Evolutionary conservation across 2,329 filamentous ascomycete genomes (phyloP), one percentile per base, ranked within the genome.

Genomic region (Penicillium olsonii): DNA sequence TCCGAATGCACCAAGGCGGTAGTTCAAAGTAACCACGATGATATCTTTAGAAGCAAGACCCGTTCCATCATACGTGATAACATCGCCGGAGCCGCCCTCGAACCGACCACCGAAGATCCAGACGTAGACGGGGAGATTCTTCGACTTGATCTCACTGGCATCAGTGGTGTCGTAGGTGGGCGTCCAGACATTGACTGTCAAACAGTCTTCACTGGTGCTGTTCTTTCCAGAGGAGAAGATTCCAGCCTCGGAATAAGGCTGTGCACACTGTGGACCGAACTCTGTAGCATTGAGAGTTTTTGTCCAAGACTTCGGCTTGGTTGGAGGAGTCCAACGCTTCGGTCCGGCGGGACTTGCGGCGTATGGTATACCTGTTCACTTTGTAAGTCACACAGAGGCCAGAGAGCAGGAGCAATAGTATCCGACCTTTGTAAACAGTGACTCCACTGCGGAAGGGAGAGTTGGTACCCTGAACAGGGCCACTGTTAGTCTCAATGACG

Each of bases 1-100:
- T 7, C 60, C 61, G 19, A 64, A 60, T 4, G 77, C 61, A 18
- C 76, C 77, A 33, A 63, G 42, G 9, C 60, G 57, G 41, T 62
- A 63, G 51, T 63, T 64, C 26, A 62, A 31, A 2, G 56, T 60
- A 2, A 62, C 61, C 5, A 64, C 53, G 9, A 60, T 44, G 33
- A 56, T 57, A n/a, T 57, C 57, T 24, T 60, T 54, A n/a, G 45
- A 45, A 4, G 53, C 61, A 15, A 63, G 47, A 24, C 54, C 54
- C 3, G 54, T 50, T 11, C 59, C 58, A 40, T 62, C 55, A 35
- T 62, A 63, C n/a, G 53, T 55, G 5, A 42, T 17, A n/a, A 54
- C 52, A 29, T 56, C 54, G 2, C 52, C 53, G 11, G 55, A 55
- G 10, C 54, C 54, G 3, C 40, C 53, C 15, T 52, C 47, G 29